These are phyloP conservation scores for Brassica rapa DNA, from an alignment of 345 rosid genomes.

Conservation along the genomic window DNA sequence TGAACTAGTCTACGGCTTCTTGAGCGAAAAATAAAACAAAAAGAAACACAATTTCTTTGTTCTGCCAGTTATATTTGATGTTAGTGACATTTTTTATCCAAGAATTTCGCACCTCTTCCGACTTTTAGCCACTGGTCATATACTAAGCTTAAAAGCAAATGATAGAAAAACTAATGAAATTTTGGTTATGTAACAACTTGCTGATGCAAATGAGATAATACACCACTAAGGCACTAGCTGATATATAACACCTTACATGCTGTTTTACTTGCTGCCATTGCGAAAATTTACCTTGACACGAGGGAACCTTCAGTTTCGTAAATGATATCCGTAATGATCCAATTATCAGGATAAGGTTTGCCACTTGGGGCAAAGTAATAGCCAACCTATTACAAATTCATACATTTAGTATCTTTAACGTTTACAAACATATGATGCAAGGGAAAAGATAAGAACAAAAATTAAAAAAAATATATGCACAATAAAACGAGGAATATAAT, in stretches of 20 bases:
- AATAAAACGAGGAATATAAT: slow-evolving; percentile 2
- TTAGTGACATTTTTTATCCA: slow-evolving; percentile 1
- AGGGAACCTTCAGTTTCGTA: slow-evolving; percentile 91
- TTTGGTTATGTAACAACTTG: neutral
- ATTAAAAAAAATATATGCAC: neutral
- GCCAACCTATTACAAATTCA: slow-evolving; percentile 68
- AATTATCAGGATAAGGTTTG: slow-evolving; percentile 98
- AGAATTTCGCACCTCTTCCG: slow-evolving; percentile 2
- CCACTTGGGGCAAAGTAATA: slow-evolving; percentile 96
- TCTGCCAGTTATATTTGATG: neutral
- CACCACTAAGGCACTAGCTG: neutral
- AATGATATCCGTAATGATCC: slow-evolving; percentile 93
- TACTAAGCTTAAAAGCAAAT: slow-evolving; percentile 10
- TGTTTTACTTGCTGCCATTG: slow-evolving; percentile 18
- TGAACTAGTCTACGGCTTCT: slow-evolving; percentile 14
- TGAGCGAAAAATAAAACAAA: neutral
- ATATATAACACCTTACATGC: neutral
- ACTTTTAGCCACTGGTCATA: neutral
- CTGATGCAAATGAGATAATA: slow-evolving; percentile 17
- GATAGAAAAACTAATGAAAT: neutral
- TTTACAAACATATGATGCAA: slow-evolving; percentile 13
- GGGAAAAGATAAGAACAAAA: slow-evolving; percentile 2
- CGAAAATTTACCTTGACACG: slow-evolving; percentile 58
- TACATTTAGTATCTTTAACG: slow-evolving; percentile 30
- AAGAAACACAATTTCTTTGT: neutral